Evolutionary conservation across 495 filamentous ascomycete genomes (phyloP), one percentile per base, ranked within the genome.

Genomic region (Sordaria brevicollis): DNA sequence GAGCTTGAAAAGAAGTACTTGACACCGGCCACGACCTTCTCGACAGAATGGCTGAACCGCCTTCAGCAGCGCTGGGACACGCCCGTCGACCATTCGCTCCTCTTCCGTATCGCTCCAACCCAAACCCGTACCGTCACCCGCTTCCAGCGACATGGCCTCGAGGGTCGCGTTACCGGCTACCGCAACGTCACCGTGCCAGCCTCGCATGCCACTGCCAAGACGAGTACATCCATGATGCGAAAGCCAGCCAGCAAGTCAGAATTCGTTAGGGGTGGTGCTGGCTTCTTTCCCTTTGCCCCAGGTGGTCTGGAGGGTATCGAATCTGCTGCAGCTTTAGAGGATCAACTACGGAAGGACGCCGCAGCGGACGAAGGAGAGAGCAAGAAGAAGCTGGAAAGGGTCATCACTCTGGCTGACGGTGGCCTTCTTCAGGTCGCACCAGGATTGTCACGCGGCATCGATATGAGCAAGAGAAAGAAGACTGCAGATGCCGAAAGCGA

Each of bases 281-380:
- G 95, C 0, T 98, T 97, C 81, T 95, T 97, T 71, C 95, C 95
- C 4, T 99, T 99, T 75, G 90, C 93, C 1, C 96, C 96, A 1
- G 95, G 96, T 62, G 95, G 95, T 5, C 77, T 97, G 37, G 95
- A 98, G 67, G 89, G 89, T 5, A 88, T 97, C n/a, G 89, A 94
- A 75, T 90, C 92, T 11, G 84, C 92, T 17, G 91, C 92, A 65
- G 90, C 87, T 3, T 76, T 91, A 49, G 93, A 96, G 74, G 89
- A 91, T 37, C 87, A 92, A 70, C 78, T 85, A 15, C 67, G 72
- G 3, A 76, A 73, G 17, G 69, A 68, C 37, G 80, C 71, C 25
- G 69, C 67, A 17, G 69, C 70, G 8, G 76, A 75, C 35, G 79
- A 62, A 67, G 80, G 68, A 75, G 85, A 75, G 54, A 84, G 73